Evolutionary conservation across 441 rosid species (phyloP).

Genomic region (Kokia cookei): DNA sequence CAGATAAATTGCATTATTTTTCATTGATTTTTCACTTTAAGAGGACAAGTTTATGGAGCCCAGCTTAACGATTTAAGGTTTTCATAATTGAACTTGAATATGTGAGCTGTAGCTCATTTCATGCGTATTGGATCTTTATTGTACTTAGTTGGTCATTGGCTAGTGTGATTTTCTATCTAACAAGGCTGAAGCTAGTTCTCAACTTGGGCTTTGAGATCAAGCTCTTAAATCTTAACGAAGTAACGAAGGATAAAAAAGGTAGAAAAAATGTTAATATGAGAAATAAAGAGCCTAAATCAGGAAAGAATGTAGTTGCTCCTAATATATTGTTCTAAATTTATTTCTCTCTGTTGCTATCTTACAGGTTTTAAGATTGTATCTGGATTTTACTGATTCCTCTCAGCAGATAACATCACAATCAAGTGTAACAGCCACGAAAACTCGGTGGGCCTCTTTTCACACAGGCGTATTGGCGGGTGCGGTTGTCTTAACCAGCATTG

Average conservation of each 20-base stretch:
- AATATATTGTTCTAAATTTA: not conserved
- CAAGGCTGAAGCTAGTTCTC: not conserved
- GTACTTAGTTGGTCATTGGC: not conserved
- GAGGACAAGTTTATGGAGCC: not conserved
- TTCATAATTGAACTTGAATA: too few species aligned
- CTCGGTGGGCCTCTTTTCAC: constrained; percentile 29
- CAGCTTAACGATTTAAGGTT: too few species aligned
- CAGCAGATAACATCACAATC: constrained; percentile 24
- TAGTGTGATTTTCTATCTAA: not conserved
- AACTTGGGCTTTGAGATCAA: not conserved
- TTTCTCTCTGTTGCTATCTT: not conserved
- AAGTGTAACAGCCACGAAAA: constrained; percentile 15
- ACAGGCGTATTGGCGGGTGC: constrained; percentile 52
- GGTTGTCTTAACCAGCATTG: constrained; percentile 58
- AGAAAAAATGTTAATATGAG: not conserved
- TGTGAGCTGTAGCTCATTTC: not conserved
- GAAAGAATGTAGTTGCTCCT: not conserved
- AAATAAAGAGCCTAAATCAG: not conserved
- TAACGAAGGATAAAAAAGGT: not conserved
- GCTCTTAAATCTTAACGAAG: not conserved
- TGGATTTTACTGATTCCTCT: constrained; percentile 46
- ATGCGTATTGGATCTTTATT: not conserved
- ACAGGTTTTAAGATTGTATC: constrained; percentile 71
- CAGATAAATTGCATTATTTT: not conserved
- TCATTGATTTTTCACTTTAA: not conserved